Base-by-base conservation (phyloP, 345 rosid species). In the Citrus trifoliata region DNA sequence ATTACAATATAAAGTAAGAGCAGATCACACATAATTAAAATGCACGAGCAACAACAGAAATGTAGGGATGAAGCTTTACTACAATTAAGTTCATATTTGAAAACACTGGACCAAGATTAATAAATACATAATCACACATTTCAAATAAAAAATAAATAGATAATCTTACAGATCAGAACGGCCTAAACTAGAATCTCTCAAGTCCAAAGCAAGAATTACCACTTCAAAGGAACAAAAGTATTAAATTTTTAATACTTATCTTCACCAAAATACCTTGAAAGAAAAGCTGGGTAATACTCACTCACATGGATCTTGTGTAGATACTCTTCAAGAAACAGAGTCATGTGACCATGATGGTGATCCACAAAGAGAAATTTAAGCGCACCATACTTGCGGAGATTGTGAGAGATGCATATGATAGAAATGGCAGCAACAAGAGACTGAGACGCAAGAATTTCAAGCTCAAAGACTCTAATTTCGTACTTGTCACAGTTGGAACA, bases 361-460 rank as follows among this genome's bases (percentile, higher is more conserved):
- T 86, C 88, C 62, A 81, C 86, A 67, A 86, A 86, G 12, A 86
- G 85, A 65, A 86, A 86, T 73, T 80, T 81, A 59, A 82, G 73
- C 22, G 80, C n/a, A 1, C 86, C 86, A 55, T 86, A 81, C 76
- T 86, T 83, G 56, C 88, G 73, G 70, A 86, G 76, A 48, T 79
- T 79, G 70, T 74, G 79, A 28, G 86, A 83, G 5, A 86, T 70
- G 73, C 86, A 81, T 56, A 71, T 10, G 18, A 86, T 83, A 75
- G 86, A 83, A 63, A 82, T 65, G 60, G 78, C 78, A 33, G 86
- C 86, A 42, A 72, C 83, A 33, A 86, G 78, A 32, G 78, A 81
- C 78, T 81, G 83, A 63, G 85, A 86, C 27, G 32, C 73, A 67
- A 86, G 68, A 30, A 83, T 75, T 78, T 79, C 75, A 56, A 81